Evolutionary conservation across 495 filamentous ascomycete genomes (phyloP), one percentile per base, ranked within the genome.

Genomic region (Penicillium malachiteum): DNA sequence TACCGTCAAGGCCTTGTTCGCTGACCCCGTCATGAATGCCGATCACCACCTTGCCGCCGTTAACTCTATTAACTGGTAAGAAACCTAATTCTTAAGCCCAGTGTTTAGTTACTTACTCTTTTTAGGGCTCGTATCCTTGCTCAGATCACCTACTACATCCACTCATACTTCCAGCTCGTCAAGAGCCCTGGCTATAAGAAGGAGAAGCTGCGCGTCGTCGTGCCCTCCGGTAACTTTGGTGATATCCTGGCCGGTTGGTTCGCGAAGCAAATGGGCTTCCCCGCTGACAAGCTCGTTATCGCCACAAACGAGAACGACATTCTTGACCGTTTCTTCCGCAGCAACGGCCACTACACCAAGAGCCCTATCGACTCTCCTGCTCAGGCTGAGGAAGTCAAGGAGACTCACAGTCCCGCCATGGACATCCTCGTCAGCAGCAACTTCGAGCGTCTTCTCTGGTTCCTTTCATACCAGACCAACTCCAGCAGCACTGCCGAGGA

Each of bases 371-470:
- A 58, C 21, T 44, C 48, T 9, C 16, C 53, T 5, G 46, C 48
- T 34, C 31, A 50, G 31, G 16, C 47, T 18, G 55, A 55, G n/a
- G 52, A 41, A 14, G 51, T 55, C 54, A 90, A 90, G 71, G 93
- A 94, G 70, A 97, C 94, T 0, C 76, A 90, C 37, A 87, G 83
- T 49, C 93, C 94, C 0, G 94, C 94, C 16, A 98, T 98, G 94
- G 94, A 97, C 69, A 97, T 97, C 50, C 80, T 97, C 11, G 91
- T 97, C 35, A 89, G 84, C 50, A 91, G 87, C 69, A 98, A 98
- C 78, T 97, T 98, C 69, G 94, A 98, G 78, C 83, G 94, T 30
- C 79, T 98, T 0, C 78, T 98, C n/a, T 97, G 93, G 93, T 96
- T 88, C 77, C 78, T 96, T 10, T 85, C 90, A 1, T 85, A 87